These are phyloP conservation scores for Melampsora larici-populina DNA, from an alignment of 1,284 basidiomycete species.

Conservation along the genomic window DNA sequence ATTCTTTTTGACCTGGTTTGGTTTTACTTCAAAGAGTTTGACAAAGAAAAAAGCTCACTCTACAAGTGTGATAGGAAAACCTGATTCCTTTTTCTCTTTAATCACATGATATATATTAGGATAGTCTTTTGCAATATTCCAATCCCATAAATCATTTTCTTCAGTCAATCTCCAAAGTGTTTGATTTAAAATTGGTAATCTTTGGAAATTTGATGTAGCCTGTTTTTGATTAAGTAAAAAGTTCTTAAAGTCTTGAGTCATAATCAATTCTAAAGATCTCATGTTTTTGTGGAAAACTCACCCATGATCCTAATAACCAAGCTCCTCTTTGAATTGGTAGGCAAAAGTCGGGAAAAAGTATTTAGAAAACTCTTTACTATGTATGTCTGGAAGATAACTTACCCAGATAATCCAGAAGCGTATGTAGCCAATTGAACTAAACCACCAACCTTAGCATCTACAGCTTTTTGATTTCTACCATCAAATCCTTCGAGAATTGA, in stretches of 20 bases:
- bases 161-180: conserved; percentile 29
- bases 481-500: conserved; percentile 39
- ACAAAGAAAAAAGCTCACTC: conserved; percentile 17
- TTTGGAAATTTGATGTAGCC: conserved; percentile 36
- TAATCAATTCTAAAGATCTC: neutral
- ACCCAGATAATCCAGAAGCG: conserved; percentile 41
- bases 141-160: conserved; percentile 30
- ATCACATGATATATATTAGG: conserved; percentile 13
- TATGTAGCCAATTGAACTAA: conserved; percentile 36
- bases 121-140: conserved; percentile 36
- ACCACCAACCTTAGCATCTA: conserved; percentile 24
- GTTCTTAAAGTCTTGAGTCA: too few relatives aligned
- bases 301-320: conserved; percentile 40
- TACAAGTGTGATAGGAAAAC: conserved; percentile 28
- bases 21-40: neutral
- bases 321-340: conserved; percentile 1
- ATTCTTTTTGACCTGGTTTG: neutral
- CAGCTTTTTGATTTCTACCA: conserved; percentile 23
- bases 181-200: conserved; percentile 9
- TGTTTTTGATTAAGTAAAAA: neutral
- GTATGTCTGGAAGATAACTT: neutral
- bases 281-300: neutral
- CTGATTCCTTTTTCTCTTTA: conserved; percentile 28
- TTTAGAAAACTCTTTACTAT: too few relatives aligned
- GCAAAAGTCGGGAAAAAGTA: neutral